phyloP scores from a whole-genome alignment of 148 eudicot species.

The Chenopodium berlandieri region DNA sequence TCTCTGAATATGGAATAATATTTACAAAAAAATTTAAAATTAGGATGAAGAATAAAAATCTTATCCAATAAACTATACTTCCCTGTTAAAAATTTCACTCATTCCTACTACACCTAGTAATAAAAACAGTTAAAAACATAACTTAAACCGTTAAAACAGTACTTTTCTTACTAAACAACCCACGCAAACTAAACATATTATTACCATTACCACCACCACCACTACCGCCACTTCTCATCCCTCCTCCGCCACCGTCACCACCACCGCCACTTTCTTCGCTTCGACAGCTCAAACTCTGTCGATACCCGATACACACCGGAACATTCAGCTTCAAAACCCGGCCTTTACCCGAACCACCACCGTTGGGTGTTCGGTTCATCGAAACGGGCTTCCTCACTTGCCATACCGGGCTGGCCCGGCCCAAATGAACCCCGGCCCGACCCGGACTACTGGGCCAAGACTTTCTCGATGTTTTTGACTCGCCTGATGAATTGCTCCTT shows the following conservation, averaged over 20 bases:
- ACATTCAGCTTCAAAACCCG: conserved; percentile 59
- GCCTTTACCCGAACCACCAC: conserved; percentile 18
- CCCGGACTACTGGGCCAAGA: conserved; percentile 51
- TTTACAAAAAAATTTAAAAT: not conserved
- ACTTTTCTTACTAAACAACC: conserved; percentile 69
- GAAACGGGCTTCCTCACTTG: conserved; percentile 34
- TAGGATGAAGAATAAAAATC: not conserved
- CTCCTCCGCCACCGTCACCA: conserved; percentile 1
- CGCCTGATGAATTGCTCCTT: conserved; percentile 83
- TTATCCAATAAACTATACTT: conserved; percentile 7
- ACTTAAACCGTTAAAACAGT: conserved; percentile 40
- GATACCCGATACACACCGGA: conserved; percentile 72
- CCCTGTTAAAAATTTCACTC: not conserved
- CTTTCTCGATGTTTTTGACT: conserved; percentile 47
- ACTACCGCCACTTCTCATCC: not conserved
- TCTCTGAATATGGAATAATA: not conserved
- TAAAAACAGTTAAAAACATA: conserved; percentile 13
- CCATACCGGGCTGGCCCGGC: conserved; percentile 91
- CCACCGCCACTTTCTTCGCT: conserved; percentile 31
- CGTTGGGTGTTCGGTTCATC: conserved; percentile 20
- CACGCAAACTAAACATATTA: conserved; percentile 58
- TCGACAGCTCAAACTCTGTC: conserved; percentile 50
- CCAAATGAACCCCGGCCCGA: conserved; percentile 56
- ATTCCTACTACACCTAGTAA: not conserved
- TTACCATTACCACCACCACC: conserved; percentile 42